phyloP scores from a whole-genome alignment of 805 yeast species.

The Teunomyces pallodes region DNA sequence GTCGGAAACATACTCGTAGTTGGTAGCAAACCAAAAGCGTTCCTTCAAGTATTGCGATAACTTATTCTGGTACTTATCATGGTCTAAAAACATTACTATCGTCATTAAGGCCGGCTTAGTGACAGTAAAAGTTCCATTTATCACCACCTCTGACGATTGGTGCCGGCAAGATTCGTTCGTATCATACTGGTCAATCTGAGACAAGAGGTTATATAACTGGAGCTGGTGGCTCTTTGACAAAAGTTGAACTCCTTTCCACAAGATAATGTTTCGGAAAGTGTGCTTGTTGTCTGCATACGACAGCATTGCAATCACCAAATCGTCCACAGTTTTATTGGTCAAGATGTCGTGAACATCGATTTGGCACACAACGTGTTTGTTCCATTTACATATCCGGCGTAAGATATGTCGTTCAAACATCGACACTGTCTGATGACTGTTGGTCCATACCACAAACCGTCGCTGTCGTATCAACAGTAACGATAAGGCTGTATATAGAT shows the following conservation, averaged over 20 bases:
- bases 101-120: constrained; percentile 7
- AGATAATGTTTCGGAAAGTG: constrained; percentile 4
- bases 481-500: constrained; percentile 8
- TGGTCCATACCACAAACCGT: constrained; percentile 7
- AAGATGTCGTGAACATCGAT: constrained; percentile 5
- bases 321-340: constrained; percentile 1
- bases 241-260: constrained; percentile 6
- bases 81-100: constrained; percentile 9
- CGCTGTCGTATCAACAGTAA: constrained; percentile 5
- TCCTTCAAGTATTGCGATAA: constrained; percentile 12
- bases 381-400: constrained; percentile 3
- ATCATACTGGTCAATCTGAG: constrained; percentile 8
- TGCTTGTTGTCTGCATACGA: neutral
- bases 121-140: constrained; percentile 3
- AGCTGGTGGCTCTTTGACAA: constrained; percentile 5
- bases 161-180: constrained; percentile 6
- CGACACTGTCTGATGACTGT: neutral
- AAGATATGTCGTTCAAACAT: neutral
- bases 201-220: constrained; percentile 8
- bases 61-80: constrained; percentile 1
- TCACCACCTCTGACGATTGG: neutral
- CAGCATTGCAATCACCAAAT: constrained; percentile 4
- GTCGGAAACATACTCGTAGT: constrained; percentile 10
- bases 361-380: constrained; percentile 1
- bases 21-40: constrained; percentile 13